Evolutionary conservation across 148 eudicot genomes (phyloP).

Genomic region (Silene uniflora): DNA sequence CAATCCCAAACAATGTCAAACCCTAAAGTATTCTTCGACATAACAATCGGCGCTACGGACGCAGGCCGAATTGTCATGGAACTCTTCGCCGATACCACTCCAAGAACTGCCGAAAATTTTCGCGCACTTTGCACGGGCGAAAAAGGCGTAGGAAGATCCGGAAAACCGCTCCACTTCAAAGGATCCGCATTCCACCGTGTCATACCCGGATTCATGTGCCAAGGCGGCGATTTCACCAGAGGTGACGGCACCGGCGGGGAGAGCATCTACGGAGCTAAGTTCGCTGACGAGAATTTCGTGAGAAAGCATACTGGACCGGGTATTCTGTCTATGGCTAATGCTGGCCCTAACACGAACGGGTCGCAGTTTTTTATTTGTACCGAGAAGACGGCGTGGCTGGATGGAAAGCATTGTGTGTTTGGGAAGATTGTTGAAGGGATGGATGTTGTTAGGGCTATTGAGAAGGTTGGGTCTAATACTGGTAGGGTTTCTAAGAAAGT

Average conservation of each 20-base stretch:
- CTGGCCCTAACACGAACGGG: constrained; percentile 54
- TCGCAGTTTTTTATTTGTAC: constrained; percentile 67
- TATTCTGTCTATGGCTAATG: constrained; percentile 56
- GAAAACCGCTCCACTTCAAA: constrained; percentile 58
- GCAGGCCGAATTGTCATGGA: constrained; percentile 60
- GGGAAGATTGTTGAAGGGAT: constrained; percentile 55
- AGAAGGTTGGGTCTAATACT: constrained; percentile 44
- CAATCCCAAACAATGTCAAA: constrained; percentile 35
- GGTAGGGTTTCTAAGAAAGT: constrained; percentile 43
- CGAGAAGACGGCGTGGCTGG: constrained; percentile 53
- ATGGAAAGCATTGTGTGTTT: constrained; percentile 56
- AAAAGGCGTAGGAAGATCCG: constrained; percentile 37
- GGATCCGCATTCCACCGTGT: constrained; percentile 58
- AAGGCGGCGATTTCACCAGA: constrained; percentile 65
- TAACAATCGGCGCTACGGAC: constrained; percentile 37
- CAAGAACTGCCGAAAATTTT: constrained; percentile 63
- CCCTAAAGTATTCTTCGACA: constrained; percentile 65
- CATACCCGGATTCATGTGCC: constrained; percentile 64
- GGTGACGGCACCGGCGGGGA: constrained; percentile 63
- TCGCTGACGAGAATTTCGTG: constrained; percentile 56
- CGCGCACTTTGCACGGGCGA: constrained; percentile 67
- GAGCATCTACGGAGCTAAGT: constrained; percentile 51
- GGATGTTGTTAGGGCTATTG: constrained; percentile 47
- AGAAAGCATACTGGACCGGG: constrained; percentile 69
- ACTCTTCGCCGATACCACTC: constrained; percentile 46